Percentiles rank a stretch among this genome's conserved stretches.
Conservation (phyloP, 176 grass and related monocot species). For the Thinopyrum elongatum region DNA sequence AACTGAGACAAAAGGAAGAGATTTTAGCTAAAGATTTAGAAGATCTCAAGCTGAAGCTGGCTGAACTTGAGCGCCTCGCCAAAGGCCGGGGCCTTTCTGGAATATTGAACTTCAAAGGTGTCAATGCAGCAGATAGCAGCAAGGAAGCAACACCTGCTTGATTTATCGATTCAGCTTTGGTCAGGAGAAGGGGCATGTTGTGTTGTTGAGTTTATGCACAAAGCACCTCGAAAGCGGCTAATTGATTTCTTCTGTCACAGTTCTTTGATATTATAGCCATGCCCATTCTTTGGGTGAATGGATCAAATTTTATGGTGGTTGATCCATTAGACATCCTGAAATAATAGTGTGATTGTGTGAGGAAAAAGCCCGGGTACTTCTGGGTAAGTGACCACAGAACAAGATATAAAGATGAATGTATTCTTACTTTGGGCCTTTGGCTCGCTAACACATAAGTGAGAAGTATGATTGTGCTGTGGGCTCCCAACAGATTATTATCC, state of each 20-base stretch:
- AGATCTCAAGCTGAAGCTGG: constrained; percentile 62
- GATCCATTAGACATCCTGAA: constrained; percentile 32
- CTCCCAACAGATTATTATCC: not conserved
- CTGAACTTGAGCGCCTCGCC: constrained; percentile 66
- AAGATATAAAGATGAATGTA: constrained; percentile 8
- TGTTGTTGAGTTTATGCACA: not conserved
- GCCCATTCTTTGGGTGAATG: constrained; percentile 45
- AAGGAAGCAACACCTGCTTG: constrained; percentile 51
- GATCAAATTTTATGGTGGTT: constrained; percentile 13
- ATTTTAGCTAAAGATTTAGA: constrained; percentile 66
- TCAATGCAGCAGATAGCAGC: constrained; percentile 25
- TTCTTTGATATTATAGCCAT: not conserved
- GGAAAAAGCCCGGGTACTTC: not conserved
- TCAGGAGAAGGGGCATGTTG: not conserved
- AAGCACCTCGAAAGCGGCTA: not conserved
- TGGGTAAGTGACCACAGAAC: not conserved
- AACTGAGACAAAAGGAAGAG: constrained; percentile 60
- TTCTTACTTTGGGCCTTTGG: constrained; percentile 5
- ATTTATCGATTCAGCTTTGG: not conserved
- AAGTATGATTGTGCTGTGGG: not conserved
- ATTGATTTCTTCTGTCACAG: constrained; percentile 9
- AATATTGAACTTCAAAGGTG: constrained; percentile 62
- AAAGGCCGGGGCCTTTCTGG: constrained; percentile 66
- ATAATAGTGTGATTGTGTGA: constrained; percentile 17
- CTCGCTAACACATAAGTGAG: not conserved